Conservation (phyloP, 805 yeast genomes). For the Starmerella apis region DNA sequence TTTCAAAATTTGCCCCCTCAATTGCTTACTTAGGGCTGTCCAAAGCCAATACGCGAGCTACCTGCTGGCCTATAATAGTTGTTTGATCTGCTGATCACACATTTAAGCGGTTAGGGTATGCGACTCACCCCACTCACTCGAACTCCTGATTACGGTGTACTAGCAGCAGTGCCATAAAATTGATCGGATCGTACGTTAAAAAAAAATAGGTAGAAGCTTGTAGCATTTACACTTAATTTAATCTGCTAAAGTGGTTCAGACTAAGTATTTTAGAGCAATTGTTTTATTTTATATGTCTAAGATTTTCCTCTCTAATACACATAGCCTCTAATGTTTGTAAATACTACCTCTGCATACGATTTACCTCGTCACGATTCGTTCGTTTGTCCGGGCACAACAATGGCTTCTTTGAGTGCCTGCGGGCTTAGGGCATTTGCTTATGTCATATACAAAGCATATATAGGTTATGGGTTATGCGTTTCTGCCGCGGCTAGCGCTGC, state of each 20-base stretch:
- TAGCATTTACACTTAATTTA: too few relatives aligned
- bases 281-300: too few relatives aligned
- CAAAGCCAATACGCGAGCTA: too few relatives aligned
- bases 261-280: too few relatives aligned
- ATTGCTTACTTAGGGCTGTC: not conserved
- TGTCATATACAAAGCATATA: not conserved
- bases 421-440: constrained; percentile 1
- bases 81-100: constrained; percentile 6
- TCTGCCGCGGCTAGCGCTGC: not conserved
- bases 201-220: too few relatives aligned
- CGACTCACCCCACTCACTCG: constrained; percentile 9
- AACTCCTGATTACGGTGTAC: constrained; percentile 3
- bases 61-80: not conserved
- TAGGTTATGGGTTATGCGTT: not conserved
- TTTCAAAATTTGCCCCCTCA: too few relatives aligned
- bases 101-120: not conserved
- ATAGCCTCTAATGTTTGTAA: too few relatives aligned
- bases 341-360: too few relatives aligned
- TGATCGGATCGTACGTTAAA: not conserved
- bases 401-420: not conserved
- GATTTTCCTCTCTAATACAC: too few relatives aligned
- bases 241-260: too few relatives aligned
- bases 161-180: not conserved
- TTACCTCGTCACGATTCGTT: not conserved
- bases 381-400: not conserved